phyloP scores from a whole-genome alignment of 306 rosid species.

The Crotalaria pallida region DNA sequence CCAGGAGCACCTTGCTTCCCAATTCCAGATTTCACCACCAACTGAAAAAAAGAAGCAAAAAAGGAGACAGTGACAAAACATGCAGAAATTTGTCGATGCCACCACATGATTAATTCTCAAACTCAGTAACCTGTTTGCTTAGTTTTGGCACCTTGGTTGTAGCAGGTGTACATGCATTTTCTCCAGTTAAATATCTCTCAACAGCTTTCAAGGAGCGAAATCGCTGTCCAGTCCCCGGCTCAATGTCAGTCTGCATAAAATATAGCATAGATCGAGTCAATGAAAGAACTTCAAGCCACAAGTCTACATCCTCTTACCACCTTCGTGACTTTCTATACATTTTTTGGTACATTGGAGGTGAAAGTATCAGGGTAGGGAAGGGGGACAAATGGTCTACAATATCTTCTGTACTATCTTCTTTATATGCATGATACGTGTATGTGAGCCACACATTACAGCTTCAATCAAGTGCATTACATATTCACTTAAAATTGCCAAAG shows the following conservation, averaged over 20 bases:
- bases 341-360: background rate
- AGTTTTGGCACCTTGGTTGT: slow-evolving; percentile 33
- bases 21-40: background rate
- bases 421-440: background rate
- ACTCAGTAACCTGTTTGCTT: slow-evolving; percentile 11
- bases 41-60: slow-evolving; percentile 38
- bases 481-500: background rate
- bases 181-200: slow-evolving; percentile 31
- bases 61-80: background rate
- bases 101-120: background rate
- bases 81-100: slow-evolving; percentile 2
- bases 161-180: slow-evolving; percentile 10
- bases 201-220: slow-evolving; percentile 38
- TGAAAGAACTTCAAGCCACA: slow-evolving; percentile 2
- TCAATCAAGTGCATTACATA: background rate
- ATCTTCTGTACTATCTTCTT: background rate
- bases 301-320: background rate
- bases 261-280: background rate
- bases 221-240: slow-evolving; percentile 34
- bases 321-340: background rate
- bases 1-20: slow-evolving; percentile 10
- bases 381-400: background rate
- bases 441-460: background rate
- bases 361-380: background rate
- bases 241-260: slow-evolving; percentile 35